phyloP scores from a whole-genome alignment of 441 rosid genomes.

The Bruguiera hainesii region DNA sequence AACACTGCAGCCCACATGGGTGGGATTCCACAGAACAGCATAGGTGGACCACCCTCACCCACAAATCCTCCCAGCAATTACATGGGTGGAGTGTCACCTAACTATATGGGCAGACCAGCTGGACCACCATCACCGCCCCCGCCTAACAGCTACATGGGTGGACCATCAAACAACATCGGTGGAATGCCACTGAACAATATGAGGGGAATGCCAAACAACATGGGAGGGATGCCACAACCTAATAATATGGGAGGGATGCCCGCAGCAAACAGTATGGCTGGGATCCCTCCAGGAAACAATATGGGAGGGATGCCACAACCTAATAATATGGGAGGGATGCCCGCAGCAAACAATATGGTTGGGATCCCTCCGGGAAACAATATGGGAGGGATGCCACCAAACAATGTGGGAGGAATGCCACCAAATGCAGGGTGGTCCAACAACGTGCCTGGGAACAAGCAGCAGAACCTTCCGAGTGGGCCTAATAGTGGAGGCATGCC shows the following conservation, averaged over 20 bases:
- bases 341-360: not conserved
- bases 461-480: constrained; percentile 18
- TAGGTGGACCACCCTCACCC: constrained; percentile 13
- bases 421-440: constrained; percentile 26
- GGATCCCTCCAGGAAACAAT: constrained; percentile 9
- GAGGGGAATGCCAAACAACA: constrained; percentile 11
- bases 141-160: constrained; percentile 13
- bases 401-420: constrained; percentile 32
- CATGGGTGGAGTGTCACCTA: not conserved
- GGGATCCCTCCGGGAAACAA: not conserved
- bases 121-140: constrained; percentile 1
- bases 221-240: constrained; percentile 12
- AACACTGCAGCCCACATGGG: not conserved
- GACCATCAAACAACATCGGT: constrained; percentile 3
- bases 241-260: not conserved
- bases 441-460: constrained; percentile 16
- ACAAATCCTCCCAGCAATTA: constrained; percentile 1
- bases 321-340: not conserved
- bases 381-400: constrained; percentile 12
- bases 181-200: not conserved
- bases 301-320: constrained; percentile 1
- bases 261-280: too few species aligned
- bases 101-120: not conserved
- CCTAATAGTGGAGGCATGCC: constrained; percentile 25
- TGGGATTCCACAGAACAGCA: constrained; percentile 17